Evolutionary conservation across 2,329 filamentous ascomycete genomes (phyloP).

Genomic region (Calonectria ilicicola): DNA sequence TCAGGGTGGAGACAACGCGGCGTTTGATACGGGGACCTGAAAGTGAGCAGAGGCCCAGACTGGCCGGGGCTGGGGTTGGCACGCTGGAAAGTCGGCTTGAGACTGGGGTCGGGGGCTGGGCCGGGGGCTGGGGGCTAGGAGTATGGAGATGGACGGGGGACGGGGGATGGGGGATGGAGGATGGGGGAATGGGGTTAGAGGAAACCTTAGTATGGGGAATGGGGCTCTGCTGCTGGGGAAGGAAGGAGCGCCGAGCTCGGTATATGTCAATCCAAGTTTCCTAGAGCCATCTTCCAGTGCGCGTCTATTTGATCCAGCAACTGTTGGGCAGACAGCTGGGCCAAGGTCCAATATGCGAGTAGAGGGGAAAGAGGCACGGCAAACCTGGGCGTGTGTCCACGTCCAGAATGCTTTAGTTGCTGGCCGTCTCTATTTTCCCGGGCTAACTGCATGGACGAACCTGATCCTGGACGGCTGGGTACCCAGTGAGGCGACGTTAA

Average conservation of each 20-base stretch:
- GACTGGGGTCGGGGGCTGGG: slow-evolving; percentile 37
- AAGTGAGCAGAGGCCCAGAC: slow-evolving; percentile 23
- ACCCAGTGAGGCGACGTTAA: not conserved
- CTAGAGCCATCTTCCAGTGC: not conserved
- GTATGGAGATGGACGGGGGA: slow-evolving; percentile 19
- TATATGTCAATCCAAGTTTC: slow-evolving; percentile 19
- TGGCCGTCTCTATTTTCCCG: not conserved
- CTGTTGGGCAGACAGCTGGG: not conserved
- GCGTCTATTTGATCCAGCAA: not conserved
- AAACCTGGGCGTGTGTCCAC: not conserved
- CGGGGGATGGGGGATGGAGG: slow-evolving; percentile 20
- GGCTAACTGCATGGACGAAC: not conserved
- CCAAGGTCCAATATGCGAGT: not conserved
- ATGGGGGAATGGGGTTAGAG: slow-evolving; percentile 31
- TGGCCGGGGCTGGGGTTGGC: slow-evolving; percentile 31
- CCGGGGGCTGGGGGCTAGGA: slow-evolving; percentile 33
- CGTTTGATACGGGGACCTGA: slow-evolving; percentile 29
- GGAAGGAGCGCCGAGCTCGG: slow-evolving; percentile 30
- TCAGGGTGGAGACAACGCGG: slow-evolving; percentile 21
- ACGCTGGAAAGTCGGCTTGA: slow-evolving; percentile 28
- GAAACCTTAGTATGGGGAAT: slow-evolving; percentile 36
- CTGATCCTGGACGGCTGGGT: not conserved
- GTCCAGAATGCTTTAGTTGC: not conserved
- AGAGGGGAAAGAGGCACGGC: not conserved
- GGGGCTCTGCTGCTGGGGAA: slow-evolving; percentile 39